Evolutionary conservation across 1,139 yeast genomes (phyloP).

Genomic region (Nakaseomyces sp.): DNA sequence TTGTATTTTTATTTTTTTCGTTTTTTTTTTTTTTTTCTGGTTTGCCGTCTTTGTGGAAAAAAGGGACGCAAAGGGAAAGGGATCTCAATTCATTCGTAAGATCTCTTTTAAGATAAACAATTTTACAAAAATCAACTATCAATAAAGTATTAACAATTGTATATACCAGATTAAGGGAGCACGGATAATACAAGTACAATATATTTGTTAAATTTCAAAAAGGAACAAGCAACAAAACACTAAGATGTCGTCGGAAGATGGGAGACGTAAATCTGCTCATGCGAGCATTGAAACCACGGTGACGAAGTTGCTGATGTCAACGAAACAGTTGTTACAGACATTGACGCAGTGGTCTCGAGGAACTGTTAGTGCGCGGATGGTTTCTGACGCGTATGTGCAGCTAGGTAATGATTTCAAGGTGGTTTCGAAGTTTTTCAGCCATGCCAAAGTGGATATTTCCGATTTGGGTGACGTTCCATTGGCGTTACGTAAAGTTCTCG

Average conservation of each 20-base stretch:
- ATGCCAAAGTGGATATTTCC: slow-evolving; percentile 58
- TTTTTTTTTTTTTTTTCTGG: too few species aligned
- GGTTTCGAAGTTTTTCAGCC: slow-evolving; percentile 65
- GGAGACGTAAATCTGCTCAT: slow-evolving; percentile 1
- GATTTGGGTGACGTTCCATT: slow-evolving; percentile 76
- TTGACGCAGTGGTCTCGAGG: slow-evolving; percentile 87
- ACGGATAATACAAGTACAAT: too few species aligned
- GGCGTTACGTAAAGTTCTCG: slow-evolving; percentile 64
- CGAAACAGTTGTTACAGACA: slow-evolving; percentile 77
- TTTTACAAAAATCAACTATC: too few species aligned
- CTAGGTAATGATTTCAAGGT: slow-evolving; percentile 90
- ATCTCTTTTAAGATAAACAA: too few species aligned
- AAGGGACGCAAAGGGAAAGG: too few species aligned
- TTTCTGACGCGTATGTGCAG: slow-evolving; percentile 84
- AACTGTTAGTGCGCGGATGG: slow-evolving; percentile 70
- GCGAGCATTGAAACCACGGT: slow-evolving; percentile 72
- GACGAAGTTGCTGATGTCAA: slow-evolving; percentile 73
- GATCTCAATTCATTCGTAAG: too few species aligned
- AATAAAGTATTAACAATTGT: too few species aligned
- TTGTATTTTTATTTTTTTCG: too few species aligned
- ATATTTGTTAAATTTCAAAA: too few species aligned
- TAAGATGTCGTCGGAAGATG: neutral
- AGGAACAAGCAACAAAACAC: neutral
- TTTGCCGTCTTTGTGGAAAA: too few species aligned
- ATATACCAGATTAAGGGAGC: too few species aligned